Base-by-base conservation (phyloP, 495 filamentous ascomycete species). In the Neurospora sp. region DNA sequence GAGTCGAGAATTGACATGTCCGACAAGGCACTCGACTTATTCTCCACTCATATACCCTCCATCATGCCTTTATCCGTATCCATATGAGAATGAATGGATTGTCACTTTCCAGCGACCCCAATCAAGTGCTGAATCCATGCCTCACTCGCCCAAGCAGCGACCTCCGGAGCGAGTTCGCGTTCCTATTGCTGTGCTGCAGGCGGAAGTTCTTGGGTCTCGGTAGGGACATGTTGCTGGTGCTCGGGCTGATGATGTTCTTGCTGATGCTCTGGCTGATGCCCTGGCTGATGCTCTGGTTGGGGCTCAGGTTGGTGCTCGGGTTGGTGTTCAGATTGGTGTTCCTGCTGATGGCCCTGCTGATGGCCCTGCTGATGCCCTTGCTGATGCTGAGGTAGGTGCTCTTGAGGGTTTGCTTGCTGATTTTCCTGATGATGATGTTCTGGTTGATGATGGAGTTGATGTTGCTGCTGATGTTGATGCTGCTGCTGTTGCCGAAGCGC, bases 401-500 rank as follows among this genome's bases (percentile, higher is more conserved):
- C 48, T 45, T 21, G 42, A 45, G 15, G 48, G 7, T 59, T 59
- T 24, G 48, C 21, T 28, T 59, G 21, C 21, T 59, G 48, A 7
- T 28, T 24, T 28, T 28, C 48, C 48, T 45, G 42, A 21, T 28
- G 48, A 24, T 59, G 48, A 59, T 59, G 48, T 28, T 28, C 48
- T 28, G 4, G 48, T 59, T 66, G 54, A 66, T 66, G 54, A 28
- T 66, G 54, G 3, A 31, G 28, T 66, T 31, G 54, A 15, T 66
- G 54, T 66, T 66, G 54, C 10, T 66, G 54, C 54, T 66, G 54
- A 66, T 66, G 54, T 28, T 34, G 54, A 66, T 66, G 54, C 54
- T 62, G 54, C 28, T 28, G 37, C 40, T 77, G 78, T 19, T 76
- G 75, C 70, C 76, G 72, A 15, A 81, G 45, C 17, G 72, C 48